Base-by-base conservation (phyloP, 306 rosid species). In the Castanospermum australe region DNA sequence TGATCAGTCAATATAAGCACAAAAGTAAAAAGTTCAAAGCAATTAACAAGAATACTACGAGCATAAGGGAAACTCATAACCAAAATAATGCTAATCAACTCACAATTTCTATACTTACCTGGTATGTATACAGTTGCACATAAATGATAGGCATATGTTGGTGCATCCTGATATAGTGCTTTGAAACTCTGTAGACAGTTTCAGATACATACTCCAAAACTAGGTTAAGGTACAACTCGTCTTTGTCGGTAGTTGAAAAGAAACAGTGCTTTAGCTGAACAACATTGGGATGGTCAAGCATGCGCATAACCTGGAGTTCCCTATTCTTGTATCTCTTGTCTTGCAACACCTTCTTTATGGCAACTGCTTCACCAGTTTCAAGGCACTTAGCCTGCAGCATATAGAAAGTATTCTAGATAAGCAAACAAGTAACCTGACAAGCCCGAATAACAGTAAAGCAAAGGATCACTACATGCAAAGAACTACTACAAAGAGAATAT, bases 241-340 rank as follows among this genome's bases (percentile, higher is more conserved):
- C 98, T 69, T 89, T 94, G 0, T 92, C 96, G 0, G 97, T 92
- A 25, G 97, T 94, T 76, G 97, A 94, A 82, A 88, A 92, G 92
- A 94, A 92, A 70, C 96, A 90, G 79, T 94, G 97, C 89, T 73
- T 92, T 74, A 94, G 87, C 66, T 82, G 89, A 67, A 90, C 87
- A 51, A 89, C 85, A n/a, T 94, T 94, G 20, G 97, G 86, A 80
- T 94, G 96, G 67, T 92, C 93, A 71, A 94, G 93, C 11, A 85
- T 70, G 72, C 94, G 96, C 93, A 94, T 90, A 61, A 92, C 86
- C 75, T 94, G 97, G 51, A 94, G 94, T 79, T 94, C 97, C 83
- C 98, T 86, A 59, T 94, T 94, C 88, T 94, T 94, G 50, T 94
- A 94, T 88, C 98, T 92, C 90, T 85, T 94, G 83, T 94, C 98